A percentile compares a stretch with the other conserved stretches of the same genome.
phyloP scores from a whole-genome alignment of 2,329 filamentous ascomycete species.

The Neofusicoccum sp. region DNA sequence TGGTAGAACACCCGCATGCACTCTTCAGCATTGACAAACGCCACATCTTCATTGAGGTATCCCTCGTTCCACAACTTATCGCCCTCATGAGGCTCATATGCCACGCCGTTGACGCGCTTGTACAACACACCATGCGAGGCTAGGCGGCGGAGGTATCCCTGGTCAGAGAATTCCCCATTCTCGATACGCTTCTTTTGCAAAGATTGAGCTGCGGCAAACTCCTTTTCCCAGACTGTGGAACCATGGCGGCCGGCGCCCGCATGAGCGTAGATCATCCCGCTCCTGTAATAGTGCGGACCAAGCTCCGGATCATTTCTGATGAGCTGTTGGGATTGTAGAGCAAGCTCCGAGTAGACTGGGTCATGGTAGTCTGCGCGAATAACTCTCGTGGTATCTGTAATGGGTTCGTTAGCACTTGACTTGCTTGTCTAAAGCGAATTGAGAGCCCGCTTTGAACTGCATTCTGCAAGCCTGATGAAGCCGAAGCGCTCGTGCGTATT shows the following conservation, averaged over 20 bases:
- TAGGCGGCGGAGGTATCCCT: conserved; percentile 11
- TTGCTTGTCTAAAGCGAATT: no score
- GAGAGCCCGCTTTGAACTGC: no score
- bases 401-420: neutral
- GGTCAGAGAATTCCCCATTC: neutral
- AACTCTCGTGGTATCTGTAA: conserved; percentile 37
- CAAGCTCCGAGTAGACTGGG: conserved; percentile 62
- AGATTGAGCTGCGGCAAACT: neutral
- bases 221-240: conserved; percentile 11
- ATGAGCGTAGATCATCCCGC: conserved; percentile 46
- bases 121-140: neutral
- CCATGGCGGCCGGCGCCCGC: conserved; percentile 1
- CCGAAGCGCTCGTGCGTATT: no score
- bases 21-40: conserved; percentile 15
- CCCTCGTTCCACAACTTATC: conserved; percentile 16
- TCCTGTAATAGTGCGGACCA: conserved; percentile 52
- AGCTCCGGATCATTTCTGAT: conserved; percentile 60
- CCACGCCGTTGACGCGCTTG: conserved; percentile 12
- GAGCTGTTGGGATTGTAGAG: conserved; percentile 62
- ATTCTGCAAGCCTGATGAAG: no score
- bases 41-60: conserved; percentile 18
- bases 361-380: conserved; percentile 68
- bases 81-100: neutral
- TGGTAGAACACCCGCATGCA: conserved; percentile 13
- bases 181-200: conserved; percentile 3